Base-by-base conservation (phyloP, 78 protist species). In the Speleostelium caveatum region DNA sequence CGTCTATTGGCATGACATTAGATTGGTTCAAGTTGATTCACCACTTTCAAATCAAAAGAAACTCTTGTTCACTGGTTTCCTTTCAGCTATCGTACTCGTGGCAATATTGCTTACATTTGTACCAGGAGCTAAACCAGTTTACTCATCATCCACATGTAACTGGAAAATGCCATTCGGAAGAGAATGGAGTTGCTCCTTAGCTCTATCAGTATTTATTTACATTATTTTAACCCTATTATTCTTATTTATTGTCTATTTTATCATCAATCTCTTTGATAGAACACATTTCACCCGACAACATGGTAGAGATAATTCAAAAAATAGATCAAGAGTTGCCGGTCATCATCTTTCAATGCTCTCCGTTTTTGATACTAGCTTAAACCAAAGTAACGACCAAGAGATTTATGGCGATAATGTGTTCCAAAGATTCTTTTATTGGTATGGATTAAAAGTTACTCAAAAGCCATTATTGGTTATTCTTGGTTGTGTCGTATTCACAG, bases 401-500 rank as follows among this genome's bases (percentile, higher is more conserved):
- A 60, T 62, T 51, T 41, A 53, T 5, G 71, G 41, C 45, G 42
- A 72, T 26, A 51, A 38, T n/a, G 10, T 68, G n/a, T 17, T 71
- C 30, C 80, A 79, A 45, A 55, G 45, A 8, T 6, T 32, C 3
- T 79, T 71, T 53, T 71, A 53, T 79, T n/a, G 61, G 33, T 59
- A 63, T 38, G 88, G 58, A 33, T 35, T 32, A 19, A 17, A 60
- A 19, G 30, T 71, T 33, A 41, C 74, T 19, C 22, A 26, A 19
- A n/a, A 32, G 19, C 88, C 88, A 56, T 19, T 41, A 10, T 35
- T 32, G 17, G 60, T 63, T 39, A 33, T 79, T 36, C 5, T 63
- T 2, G 30, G 36, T 16, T 35, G 56, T 45, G 5, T 79, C 1
- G 36, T 79, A 12, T 71, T 79, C 21, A 59, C 77, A 7, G 62